phyloP scores from a whole-genome alignment of 768 basidiomycete species.

The Phaffia australis region DNA sequence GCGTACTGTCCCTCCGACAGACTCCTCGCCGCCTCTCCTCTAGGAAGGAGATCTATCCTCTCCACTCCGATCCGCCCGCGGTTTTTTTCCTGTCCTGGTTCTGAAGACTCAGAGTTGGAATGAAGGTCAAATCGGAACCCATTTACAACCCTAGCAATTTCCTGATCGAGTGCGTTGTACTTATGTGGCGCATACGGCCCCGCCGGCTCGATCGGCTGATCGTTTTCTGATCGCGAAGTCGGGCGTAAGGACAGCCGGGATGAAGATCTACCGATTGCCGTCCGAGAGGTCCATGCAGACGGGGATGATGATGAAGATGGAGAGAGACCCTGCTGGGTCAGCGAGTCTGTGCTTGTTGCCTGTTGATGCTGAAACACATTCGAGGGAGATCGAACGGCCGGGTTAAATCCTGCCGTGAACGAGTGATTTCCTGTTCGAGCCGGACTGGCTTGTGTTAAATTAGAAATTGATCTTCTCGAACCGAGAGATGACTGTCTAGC shows the following conservation, averaged over 20 bases:
- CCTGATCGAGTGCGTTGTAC: constrained; percentile 15
- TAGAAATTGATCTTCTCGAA: background rate
- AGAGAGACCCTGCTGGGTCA: background rate
- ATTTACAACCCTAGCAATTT: constrained; percentile 15
- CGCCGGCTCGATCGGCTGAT: background rate
- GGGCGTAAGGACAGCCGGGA: background rate
- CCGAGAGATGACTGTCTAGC: background rate
- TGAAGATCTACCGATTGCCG: background rate
- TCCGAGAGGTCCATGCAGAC: background rate
- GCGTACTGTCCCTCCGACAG: constrained; percentile 9
- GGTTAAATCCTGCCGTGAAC: background rate
- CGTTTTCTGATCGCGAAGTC: background rate
- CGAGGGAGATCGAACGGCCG: constrained; percentile 3
- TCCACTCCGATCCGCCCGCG: background rate
- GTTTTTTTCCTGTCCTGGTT: background rate
- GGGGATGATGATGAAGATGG: background rate
- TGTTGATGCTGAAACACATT: background rate
- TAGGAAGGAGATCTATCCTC: constrained; percentile 18
- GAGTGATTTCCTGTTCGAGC: background rate
- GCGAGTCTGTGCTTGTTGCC: background rate
- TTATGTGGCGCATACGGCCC: background rate
- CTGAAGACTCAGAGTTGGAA: background rate
- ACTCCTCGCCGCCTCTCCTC: background rate
- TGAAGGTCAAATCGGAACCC: background rate
- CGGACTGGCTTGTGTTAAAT: background rate